Conservation (phyloP, 2,329 filamentous ascomycete genomes). For the Hypoxylon sp. region DNA sequence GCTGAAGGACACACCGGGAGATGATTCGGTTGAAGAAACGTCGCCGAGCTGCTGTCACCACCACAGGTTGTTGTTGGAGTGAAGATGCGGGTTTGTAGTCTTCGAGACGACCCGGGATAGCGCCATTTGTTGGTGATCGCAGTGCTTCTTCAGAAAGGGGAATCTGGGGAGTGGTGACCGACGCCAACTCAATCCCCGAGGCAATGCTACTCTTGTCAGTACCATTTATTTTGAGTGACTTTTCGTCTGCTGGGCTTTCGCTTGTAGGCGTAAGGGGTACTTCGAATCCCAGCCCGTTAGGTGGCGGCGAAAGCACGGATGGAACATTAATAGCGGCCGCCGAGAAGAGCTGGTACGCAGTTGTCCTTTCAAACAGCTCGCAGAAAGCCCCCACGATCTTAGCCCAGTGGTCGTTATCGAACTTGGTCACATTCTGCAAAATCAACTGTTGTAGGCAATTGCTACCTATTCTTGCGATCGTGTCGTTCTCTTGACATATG, state of each 20-base stretch:
- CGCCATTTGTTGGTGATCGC: slow-evolving; percentile 41
- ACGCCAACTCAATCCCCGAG: slow-evolving; percentile 50
- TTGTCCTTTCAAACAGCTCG: slow-evolving; percentile 93
- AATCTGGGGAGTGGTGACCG: slow-evolving; percentile 40
- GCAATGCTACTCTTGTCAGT: slow-evolving; percentile 56
- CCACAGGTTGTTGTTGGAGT: slow-evolving; percentile 87
- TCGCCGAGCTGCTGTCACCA: slow-evolving; percentile 91
- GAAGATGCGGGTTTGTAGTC: slow-evolving; percentile 85
- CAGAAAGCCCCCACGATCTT: slow-evolving; percentile 97
- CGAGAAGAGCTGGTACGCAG: slow-evolving; percentile 94
- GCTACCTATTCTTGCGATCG: slow-evolving; percentile 95
- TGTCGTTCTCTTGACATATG: slow-evolving; percentile 99
- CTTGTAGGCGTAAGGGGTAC: slow-evolving; percentile 56
- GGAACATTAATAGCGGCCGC: slow-evolving; percentile 72
- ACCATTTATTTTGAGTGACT: slow-evolving; percentile 72
- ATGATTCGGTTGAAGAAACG: slow-evolving; percentile 99
- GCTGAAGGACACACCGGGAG: slow-evolving; percentile 94
- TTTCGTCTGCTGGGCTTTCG: slow-evolving; percentile 61
- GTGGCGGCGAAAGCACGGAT: slow-evolving; percentile 62
- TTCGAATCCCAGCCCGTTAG: slow-evolving; percentile 66
- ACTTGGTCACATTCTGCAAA: slow-evolving; percentile 94
- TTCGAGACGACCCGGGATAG: slow-evolving; percentile 71
- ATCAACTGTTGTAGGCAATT: slow-evolving; percentile 98
- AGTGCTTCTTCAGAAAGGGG: slow-evolving; percentile 39
- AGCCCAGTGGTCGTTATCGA: slow-evolving; percentile 86